phyloP scores from a whole-genome alignment of 2,329 filamentous ascomycete species.

The Fusarium concolor region DNA sequence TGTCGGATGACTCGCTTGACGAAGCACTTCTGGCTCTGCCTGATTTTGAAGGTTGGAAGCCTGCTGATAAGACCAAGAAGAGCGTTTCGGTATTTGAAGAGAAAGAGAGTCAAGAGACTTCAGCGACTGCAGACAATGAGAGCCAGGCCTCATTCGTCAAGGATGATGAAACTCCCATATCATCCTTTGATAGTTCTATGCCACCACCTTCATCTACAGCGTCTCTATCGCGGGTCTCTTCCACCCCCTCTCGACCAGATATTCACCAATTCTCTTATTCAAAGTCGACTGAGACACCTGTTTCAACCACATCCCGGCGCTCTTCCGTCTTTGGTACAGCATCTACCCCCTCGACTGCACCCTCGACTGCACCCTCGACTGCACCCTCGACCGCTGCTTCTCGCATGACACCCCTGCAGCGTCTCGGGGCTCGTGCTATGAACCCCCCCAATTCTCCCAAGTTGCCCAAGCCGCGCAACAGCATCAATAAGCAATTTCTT shows the following conservation, averaged over 20 bases:
- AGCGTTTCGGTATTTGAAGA: slow-evolving; percentile 61
- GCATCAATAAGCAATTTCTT: slow-evolving; percentile 44
- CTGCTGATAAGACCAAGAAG: slow-evolving; percentile 50
- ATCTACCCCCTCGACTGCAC: slow-evolving; percentile 56
- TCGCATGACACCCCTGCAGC: slow-evolving; percentile 64
- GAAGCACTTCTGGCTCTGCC: slow-evolving; percentile 64
- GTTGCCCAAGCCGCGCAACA: slow-evolving; percentile 45
- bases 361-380: slow-evolving; percentile 59
- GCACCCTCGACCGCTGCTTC: slow-evolving; percentile 57
- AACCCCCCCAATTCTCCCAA: slow-evolving; percentile 46
- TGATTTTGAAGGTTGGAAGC: slow-evolving; percentile 63
- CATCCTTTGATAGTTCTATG: slow-evolving; percentile 44
- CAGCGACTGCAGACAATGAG: slow-evolving; percentile 24
- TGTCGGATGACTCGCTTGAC: slow-evolving; percentile 69
- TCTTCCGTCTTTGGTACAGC: slow-evolving; percentile 53
- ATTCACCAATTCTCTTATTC: slow-evolving; percentile 53
- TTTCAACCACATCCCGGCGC: slow-evolving; percentile 50
- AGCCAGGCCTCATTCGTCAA: slow-evolving; percentile 42
- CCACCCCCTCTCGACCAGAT: slow-evolving; percentile 48
- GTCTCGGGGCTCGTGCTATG: slow-evolving; percentile 61
- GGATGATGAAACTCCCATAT: slow-evolving; percentile 38
- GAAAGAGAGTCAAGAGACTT: slow-evolving; percentile 46
- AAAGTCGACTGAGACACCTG: slow-evolving; percentile 48
- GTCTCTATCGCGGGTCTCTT: slow-evolving; percentile 37
- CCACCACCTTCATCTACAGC: slow-evolving; percentile 46